Evolutionary conservation across 257 asterid genomes (phyloP), one percentile per base, ranked within the genome.

Genomic region (Plantago elongata): DNA sequence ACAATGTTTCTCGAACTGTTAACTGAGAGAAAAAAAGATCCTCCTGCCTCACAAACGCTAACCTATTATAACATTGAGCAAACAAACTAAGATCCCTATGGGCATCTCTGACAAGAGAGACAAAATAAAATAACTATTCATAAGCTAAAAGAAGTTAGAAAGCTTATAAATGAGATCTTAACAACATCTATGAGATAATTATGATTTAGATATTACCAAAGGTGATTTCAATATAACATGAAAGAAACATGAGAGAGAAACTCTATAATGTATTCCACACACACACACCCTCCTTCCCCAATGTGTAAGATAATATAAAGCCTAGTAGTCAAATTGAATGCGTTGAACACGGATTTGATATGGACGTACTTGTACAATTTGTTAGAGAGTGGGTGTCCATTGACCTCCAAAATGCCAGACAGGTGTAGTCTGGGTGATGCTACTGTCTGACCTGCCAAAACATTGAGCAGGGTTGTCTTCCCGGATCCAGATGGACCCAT

Each of bases 401-500:
- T 92, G 72, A 92, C 79, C 76, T 89, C 96, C 86, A 89, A 74
- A 71, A 86, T 83, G 52, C 99, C 99, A 75, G 96, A 89, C 61
- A 92, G 74, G 69, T 83, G 88, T 64, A 92, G 72, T 68, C 75
- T 78, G n/a, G 95, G 84, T 7, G 96, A 89, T 46, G 94, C 84
- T 57, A 57, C 72, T 62, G 75, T 71, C 85, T 92, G 99, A 77
- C 97, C 94, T 5, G 96, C 95, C 75, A 92, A 81, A 67, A 89
- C 83, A 74, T 89, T 92, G 67, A 92, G 95, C 83, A 92, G 73
- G 62, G 99, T 92, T 54, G 99, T 92, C 81, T 92, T 92, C 67
- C 99, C 99, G 17, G 99, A 86, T 43, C 99, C 99, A 44, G 99
- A 92, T 61, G 99, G 99, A 51, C 99, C 99, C 97, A 92, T 92